Evolutionary conservation across 2,329 filamentous ascomycete species (phyloP), one percentile per base, ranked within the genome.

Genomic region (Colletotrichum salicis): DNA sequence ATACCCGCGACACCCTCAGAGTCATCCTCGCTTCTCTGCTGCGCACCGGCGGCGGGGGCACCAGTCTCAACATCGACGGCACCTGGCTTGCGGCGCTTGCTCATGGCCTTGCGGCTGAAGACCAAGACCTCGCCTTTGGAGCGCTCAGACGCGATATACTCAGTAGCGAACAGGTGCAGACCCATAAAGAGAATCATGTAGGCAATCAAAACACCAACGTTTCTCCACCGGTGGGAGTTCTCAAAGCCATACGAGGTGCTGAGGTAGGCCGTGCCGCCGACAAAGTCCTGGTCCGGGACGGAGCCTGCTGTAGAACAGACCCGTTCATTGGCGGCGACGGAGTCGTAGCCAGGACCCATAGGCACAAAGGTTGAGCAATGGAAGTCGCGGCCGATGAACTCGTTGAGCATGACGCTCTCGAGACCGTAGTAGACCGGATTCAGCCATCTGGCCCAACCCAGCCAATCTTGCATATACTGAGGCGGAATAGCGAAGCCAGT

Each of bases 401-500:
- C 91, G 76, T 92, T 92, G 66, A 88, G 80, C 84, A 90, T 87
- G 11, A 92, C 81, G 1, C 85, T 83, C 75, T 93, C 90, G 74
- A 92, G 92, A 0, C 85, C 89, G 72, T 92, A 92, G 3, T 85
- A 87, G 12, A 92, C 86, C 2, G 90, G 78, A 63, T 88, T 89
- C 67, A 92, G 88, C 91, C 91, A 93, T 33, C 88, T 82, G 27
- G 88, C 86, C 90, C 90, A 93, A 1, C 87, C 87, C 12, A 89
- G 51, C 77, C 76, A 76, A 24, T 54, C 12, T 1, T 76, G 83
- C 88, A 90, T 92, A 76, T 91, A 77, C 8, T 71, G 64, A 0
- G 75, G 70, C 0, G 78, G 77, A 13, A 84, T 81, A 4, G 82
- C 76, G 70, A 90, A 88, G 64, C 86, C 88, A 1, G 88, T 88